Evolutionary conservation across 352 stramenopile genomes (phyloP).

Genomic region (Elongisporangium senticosum): DNA sequence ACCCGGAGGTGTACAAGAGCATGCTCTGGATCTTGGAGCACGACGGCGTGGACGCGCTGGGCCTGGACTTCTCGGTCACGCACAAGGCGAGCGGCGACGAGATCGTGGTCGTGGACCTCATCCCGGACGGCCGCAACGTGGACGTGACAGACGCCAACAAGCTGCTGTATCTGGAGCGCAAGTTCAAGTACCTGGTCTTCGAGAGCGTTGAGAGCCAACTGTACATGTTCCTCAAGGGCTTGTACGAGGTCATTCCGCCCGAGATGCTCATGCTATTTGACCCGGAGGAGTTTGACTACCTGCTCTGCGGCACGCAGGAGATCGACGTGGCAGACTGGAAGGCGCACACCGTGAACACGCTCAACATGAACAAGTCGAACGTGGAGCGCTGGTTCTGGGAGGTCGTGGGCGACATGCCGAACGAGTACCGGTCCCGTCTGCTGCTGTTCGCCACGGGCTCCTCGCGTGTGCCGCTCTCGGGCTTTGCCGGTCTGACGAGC

Average conservation of each 20-base stretch:
- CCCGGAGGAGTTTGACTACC: constrained; percentile 95
- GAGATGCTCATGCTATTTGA: constrained; percentile 95
- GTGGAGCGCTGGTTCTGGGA: constrained; percentile 94
- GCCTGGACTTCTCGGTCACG: constrained; percentile 54
- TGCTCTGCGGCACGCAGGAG: constrained; percentile 94
- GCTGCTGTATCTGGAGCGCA: constrained; percentile 88
- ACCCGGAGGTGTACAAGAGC: constrained; percentile 48
- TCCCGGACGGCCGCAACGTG: constrained; percentile 49
- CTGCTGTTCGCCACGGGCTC: constrained; percentile 81
- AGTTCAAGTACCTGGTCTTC: constrained; percentile 56
- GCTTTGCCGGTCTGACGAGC: constrained; percentile 68
- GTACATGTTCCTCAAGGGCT: constrained; percentile 82
- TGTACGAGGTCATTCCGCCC: constrained; percentile 95
- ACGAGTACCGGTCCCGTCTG: constrained; percentile 66
- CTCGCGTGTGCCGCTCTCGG: constrained; percentile 64
- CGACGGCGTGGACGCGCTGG: constrained; percentile 42
- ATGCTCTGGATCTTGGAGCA: constrained; percentile 51
- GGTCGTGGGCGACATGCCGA: constrained; percentile 87
- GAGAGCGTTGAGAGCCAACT: constrained; percentile 52
- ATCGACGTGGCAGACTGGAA: constrained; percentile 97
- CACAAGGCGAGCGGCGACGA: constrained; percentile 22
- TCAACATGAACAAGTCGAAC: constrained; percentile 33
- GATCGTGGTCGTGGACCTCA: constrained; percentile 38
- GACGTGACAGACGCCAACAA: constrained; percentile 94
- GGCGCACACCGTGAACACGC: constrained; percentile 62